Percentiles rank a stretch among this genome's conserved stretches.
These are phyloP conservation scores for Gentiana dahurica DNA, from an alignment of 257 asterid species.

Conservation along the genomic window DNA sequence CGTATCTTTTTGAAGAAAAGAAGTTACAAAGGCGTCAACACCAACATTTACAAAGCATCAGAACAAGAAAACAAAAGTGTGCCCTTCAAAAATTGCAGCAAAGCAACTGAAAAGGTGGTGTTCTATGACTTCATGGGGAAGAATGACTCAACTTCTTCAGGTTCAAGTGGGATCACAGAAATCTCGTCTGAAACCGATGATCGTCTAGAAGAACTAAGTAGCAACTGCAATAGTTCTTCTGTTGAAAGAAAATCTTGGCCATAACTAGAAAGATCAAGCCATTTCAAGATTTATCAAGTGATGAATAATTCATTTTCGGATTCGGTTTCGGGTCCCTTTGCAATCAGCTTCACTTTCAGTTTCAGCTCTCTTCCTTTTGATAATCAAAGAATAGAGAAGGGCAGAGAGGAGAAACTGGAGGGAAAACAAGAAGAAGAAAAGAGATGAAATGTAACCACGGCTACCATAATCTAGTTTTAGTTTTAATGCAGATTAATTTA, in stretches of 20 bases:
- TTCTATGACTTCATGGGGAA: conserved; percentile 66
- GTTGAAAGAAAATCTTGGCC: conserved; percentile 25
- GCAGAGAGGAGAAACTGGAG: too few relatives aligned
- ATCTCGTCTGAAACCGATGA: conserved; percentile 33
- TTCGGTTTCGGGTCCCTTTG: background rate
- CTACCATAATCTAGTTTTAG: too few relatives aligned
- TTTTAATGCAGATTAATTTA: too few relatives aligned
- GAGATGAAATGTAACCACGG: too few relatives aligned
- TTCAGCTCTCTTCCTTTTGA: too few relatives aligned
- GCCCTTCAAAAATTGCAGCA: background rate
- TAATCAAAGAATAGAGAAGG: too few relatives aligned
- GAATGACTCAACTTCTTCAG: conserved; percentile 42
- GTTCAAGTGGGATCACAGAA: conserved; percentile 80
- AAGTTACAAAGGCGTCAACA: conserved; percentile 11
- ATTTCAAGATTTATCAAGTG: background rate
- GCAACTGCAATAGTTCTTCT: conserved; percentile 31
- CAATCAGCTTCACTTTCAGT: too few relatives aligned
- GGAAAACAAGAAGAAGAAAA: too few relatives aligned
- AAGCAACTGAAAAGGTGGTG: conserved; percentile 19
- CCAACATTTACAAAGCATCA: conserved; percentile 5
- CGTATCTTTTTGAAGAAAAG: conserved; percentile 31
- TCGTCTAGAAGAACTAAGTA: conserved; percentile 52
- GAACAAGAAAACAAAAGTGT: background rate
- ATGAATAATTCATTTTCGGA: conserved; percentile 3
- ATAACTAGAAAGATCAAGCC: background rate